These are phyloP conservation scores for rapeseed (Brassica napus) DNA, from an alignment of 345 rosid genomes.

Conservation along the genomic window Da-Ae NC_063445.1:12933501-12934000, in stretches of 20 bases:
- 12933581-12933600: not conserved
- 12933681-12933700: not conserved
- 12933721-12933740: not conserved
- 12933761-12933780: not conserved
- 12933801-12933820: not conserved
- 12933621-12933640: slow-evolving; percentile 22
- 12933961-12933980: not conserved
- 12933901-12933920: not conserved
- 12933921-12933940: not conserved
- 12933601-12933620: slow-evolving; percentile 1
- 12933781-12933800: not conserved
- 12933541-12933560: not conserved
- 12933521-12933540: not conserved
- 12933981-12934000: not conserved
- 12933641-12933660: slow-evolving; percentile 3
- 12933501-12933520: not conserved
- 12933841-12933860: not conserved
- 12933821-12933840: not conserved
- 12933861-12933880: not conserved
- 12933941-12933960: not conserved
- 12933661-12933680: not conserved
- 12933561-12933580: slow-evolving; percentile 21
- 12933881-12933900: not conserved
- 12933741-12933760: not conserved
- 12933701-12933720: not conserved